These are phyloP conservation scores for Aspergillus ellipticus DNA, from an alignment of 495 filamentous ascomycete genomes.

Conservation along the genomic window DNA sequence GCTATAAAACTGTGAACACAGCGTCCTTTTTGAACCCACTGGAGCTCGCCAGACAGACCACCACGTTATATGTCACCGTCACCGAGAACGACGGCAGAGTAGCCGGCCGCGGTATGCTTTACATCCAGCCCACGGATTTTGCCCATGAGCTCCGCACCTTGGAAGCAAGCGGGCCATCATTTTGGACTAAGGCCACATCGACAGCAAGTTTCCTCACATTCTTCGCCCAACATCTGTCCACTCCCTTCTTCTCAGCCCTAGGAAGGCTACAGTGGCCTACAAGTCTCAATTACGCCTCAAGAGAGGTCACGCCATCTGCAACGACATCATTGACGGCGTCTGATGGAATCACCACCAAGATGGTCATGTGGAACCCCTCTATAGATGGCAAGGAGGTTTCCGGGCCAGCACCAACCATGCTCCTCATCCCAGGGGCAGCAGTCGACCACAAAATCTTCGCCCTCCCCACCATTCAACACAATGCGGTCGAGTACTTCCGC, in stretches of 20 bases:
- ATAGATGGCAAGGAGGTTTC: not conserved
- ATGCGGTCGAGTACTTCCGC: not conserved
- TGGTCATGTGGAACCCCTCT: constrained; percentile 4
- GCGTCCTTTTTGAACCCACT: not conserved
- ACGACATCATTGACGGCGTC: not conserved
- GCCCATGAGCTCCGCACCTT: not conserved
- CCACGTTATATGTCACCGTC: not conserved
- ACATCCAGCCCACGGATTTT: not conserved
- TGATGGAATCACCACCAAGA: not conserved
- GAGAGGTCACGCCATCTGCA: not conserved
- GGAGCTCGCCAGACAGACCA: not conserved
- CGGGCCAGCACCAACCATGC: not conserved
- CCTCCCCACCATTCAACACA: not conserved
- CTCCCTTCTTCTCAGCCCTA: not conserved
- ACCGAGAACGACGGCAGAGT: not conserved
- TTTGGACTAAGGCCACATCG: not conserved
- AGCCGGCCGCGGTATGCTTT: not conserved
- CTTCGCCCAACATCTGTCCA: not conserved
- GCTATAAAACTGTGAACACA: not conserved
- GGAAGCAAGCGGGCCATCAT: not conserved
- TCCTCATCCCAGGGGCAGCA: constrained; percentile 2
- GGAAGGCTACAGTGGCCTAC: not conserved
- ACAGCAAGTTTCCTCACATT: not conserved
- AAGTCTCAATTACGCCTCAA: not conserved
- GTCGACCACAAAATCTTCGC: constrained; percentile 3